Conservation (phyloP, 306 rosid genomes). For the Abrus precatorius region DNA sequence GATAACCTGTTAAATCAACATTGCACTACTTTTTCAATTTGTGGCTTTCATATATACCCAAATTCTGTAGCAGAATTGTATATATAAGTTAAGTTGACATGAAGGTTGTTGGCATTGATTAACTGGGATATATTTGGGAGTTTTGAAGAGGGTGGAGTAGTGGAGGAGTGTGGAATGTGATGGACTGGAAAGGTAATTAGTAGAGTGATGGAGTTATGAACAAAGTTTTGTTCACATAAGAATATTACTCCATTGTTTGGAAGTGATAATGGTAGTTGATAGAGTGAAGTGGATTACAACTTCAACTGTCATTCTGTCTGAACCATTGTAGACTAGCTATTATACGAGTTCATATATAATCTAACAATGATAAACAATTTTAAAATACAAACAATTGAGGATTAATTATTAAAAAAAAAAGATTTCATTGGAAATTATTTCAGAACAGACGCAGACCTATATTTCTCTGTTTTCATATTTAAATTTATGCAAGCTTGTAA, state of each 20-base stretch:
- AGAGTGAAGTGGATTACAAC: not conserved
- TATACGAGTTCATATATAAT: not conserved
- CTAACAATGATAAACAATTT: not conserved
- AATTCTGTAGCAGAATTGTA: not conserved
- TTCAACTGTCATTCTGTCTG: not conserved
- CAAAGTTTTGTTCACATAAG: not conserved
- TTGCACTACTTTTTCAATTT: not conserved
- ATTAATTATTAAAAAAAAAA: not conserved
- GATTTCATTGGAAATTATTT: too few relatives aligned
- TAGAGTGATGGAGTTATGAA: not conserved
- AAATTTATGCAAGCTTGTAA: too few relatives aligned
- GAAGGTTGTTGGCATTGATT: too few relatives aligned
- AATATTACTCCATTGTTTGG: not conserved
- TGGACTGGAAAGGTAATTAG: not conserved
- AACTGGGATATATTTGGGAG: too few relatives aligned
- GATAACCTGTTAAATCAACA: not conserved
- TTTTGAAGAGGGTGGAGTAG: not conserved
- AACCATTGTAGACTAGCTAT: not conserved
- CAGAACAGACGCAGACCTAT: too few relatives aligned
- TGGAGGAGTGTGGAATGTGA: not conserved
- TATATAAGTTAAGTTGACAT: too few relatives aligned
- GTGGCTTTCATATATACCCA: slow-evolving; percentile 28
- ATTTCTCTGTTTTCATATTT: too few relatives aligned
- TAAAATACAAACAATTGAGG: not conserved
- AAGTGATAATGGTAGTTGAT: not conserved